Conservation (phyloP, 495 filamentous ascomycete genomes). For the Penicillium cataractarum region DNA sequence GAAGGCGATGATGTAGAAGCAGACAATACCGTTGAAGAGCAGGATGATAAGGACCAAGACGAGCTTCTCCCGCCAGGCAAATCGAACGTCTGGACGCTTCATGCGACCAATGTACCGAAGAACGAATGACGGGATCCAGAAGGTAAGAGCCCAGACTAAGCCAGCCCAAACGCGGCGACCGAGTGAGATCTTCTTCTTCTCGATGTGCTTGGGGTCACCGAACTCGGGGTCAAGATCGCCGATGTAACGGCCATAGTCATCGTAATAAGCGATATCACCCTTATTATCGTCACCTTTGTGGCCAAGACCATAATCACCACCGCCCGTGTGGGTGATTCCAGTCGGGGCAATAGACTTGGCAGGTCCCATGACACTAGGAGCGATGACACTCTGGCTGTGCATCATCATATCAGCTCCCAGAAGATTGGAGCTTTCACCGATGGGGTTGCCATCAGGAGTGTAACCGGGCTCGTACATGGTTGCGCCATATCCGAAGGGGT, state of each 20-base stretch:
- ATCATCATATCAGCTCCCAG: conserved; percentile 73
- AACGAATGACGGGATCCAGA: conserved; percentile 90
- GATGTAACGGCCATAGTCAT: conserved; percentile 57
- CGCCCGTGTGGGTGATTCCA: conserved; percentile 53
- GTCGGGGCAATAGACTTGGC: conserved; percentile 78
- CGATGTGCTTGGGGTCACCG: conserved; percentile 74
- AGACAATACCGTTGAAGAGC: conserved; percentile 77
- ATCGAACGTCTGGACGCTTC: conserved; percentile 94
- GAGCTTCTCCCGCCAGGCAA: conserved; percentile 97
- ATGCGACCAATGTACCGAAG: conserved; percentile 86
- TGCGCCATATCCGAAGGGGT: conserved; percentile 40
- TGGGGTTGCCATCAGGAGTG: conserved; percentile 41
- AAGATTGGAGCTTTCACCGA: conserved; percentile 61
- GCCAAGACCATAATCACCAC: conserved; percentile 86
- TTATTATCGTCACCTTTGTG: conserved; percentile 80
- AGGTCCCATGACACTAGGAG: conserved; percentile 55
- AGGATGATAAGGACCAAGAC: conserved; percentile 80
- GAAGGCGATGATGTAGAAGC: conserved; percentile 93
- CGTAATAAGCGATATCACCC: conserved; percentile 66
- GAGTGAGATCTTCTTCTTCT: conserved; percentile 63
- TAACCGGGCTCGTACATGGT: conserved; percentile 37
- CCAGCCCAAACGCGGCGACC: conserved; percentile 76
- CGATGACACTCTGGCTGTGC: conserved; percentile 61
- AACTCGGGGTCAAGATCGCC: conserved; percentile 74
- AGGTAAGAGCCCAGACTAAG: conserved; percentile 84